Evolutionary conservation across 805 yeast species (phyloP), one percentile per base, ranked within the genome.

Genomic region (Candida maesae): DNA sequence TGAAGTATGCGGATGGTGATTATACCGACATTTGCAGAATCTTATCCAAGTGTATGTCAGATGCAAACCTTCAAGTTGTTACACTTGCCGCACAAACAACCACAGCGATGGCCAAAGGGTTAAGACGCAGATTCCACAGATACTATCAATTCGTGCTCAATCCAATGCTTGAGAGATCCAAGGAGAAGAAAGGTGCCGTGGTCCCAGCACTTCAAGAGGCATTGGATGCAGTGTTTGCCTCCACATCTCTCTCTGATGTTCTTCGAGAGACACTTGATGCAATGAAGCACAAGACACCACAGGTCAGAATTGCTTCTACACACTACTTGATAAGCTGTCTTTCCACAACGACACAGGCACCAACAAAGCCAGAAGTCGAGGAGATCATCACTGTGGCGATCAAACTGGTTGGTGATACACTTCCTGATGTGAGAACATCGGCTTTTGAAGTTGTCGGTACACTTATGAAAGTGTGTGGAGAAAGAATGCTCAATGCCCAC

Each of bases 11-110:
- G n/a, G 70, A 67, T 25, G 85, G 68, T 39, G 95, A 90, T 58
- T 88, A 81, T 60, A 49, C 72, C 6, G 81, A 72, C 2, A 61
- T 90, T n/a, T 63, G 81, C n/a, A 65, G 80, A 41, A 60, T 71
- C 1, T 68, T 88, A 49, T 76, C 81, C n/a, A 81, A 79, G 50
- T 76, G 89, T 46, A 70, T 89, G 56, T 87, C 80, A 55, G 99
- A 93, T 64, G 95, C 90, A 5, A 93, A 93, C 58, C 73, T 89
- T 39, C 89, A 83, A 63, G 95, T 86, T 12, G 96, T 85, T 0
- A 81, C 84, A 13, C 55, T 82, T 23, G 87, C 96, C 0, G 83
- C 95, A 2, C 77, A 78, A 41, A 77, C 84, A 33, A 64, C 81
- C 15, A 77, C 72, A 40, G 61, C 62, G 23, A 59, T 91, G 25